Conservation (phyloP, 768 basidiomycete genomes). For the Mycena galopus region DNA sequence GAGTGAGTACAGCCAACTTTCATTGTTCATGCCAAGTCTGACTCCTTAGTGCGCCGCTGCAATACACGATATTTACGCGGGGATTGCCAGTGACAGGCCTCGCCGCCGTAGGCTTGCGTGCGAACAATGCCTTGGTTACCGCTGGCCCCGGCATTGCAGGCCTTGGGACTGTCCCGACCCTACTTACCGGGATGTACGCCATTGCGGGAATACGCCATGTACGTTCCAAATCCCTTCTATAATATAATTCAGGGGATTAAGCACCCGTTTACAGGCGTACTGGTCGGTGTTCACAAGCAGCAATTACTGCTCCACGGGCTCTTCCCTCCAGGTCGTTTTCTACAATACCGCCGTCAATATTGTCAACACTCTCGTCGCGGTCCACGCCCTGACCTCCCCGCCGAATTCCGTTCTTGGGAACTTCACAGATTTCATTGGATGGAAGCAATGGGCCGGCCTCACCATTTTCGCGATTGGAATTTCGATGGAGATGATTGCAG, state of each 20-base stretch:
- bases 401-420: conserved; percentile 15
- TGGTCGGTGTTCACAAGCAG: conserved; percentile 21
- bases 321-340: conserved; percentile 19
- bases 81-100: conserved; percentile 35
- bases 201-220: conserved; percentile 29
- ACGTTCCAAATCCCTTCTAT: neutral
- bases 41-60: conserved; percentile 29
- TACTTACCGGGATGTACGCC: conserved; percentile 34
- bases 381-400: conserved; percentile 28
- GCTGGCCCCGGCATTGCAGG: conserved; percentile 19
- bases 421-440: conserved; percentile 33
- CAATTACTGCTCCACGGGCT: conserved; percentile 16
- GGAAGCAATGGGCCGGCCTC: conserved; percentile 35
- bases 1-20: conserved; percentile 16
- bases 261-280: conserved; percentile 3
- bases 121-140: conserved; percentile 24
- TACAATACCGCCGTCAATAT: conserved; percentile 35
- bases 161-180: conserved; percentile 29
- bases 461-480: conserved; percentile 34
- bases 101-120: conserved; percentile 28
- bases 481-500: conserved; percentile 37
- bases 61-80: conserved; percentile 30
- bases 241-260: neutral
- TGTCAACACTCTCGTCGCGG: no score
- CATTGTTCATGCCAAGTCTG: neutral